Evolutionary conservation across 2,329 filamentous ascomycete genomes (phyloP), one percentile per base, ranked within the genome.

Genomic region (Fusarium oxysporum): DNA sequence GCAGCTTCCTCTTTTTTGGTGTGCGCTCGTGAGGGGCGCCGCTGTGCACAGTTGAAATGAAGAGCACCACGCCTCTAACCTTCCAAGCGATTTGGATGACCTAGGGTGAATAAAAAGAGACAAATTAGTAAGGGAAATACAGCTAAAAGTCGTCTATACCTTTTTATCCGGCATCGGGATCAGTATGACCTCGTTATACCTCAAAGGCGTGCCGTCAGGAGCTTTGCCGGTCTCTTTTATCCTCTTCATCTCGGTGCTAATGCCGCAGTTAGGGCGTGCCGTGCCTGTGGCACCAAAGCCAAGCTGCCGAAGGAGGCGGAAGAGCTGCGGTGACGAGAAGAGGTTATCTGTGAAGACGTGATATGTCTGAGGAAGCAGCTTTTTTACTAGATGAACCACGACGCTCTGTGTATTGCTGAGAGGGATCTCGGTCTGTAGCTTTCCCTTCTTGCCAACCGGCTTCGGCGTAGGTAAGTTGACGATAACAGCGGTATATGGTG

Each of bases 321-420:
- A 65, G 45, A 69, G 70, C 32, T 65, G 9, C 23, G 35, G 51
- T 4, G 54, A 56, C 0, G 59, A 71, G 45, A 73, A 72, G 25
- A 74, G 67, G 60, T 70, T 74, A 62, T 74, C 54, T 28, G 65
- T n/a, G 25, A 73, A 70, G 64, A 72, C 61, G 51, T 73, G 60
- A 48, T 73, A 63, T 47, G 17, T 73, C 25, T 32, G 41, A 10
- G 41, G 35, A 38, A 35, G 44, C 28, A 75, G 71, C 40, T 13
- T 13, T 43, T 66, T 59, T 25, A 70, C 13, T 65, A 74, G 65
- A 58, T 59, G 33, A 69, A 72, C 12, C 55, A 75, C 63, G 33
- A 73, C 64, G 51, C 38, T 55, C 40, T 73, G 60, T 32, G 23
- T 58, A 47, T 38, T 47, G 32, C 40, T 56, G 3, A 56, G 38